Evolutionary conservation across 805 yeast genomes (phyloP), one percentile per base, ranked within the genome.

Genomic region (Metschnikowia matae): DNA sequence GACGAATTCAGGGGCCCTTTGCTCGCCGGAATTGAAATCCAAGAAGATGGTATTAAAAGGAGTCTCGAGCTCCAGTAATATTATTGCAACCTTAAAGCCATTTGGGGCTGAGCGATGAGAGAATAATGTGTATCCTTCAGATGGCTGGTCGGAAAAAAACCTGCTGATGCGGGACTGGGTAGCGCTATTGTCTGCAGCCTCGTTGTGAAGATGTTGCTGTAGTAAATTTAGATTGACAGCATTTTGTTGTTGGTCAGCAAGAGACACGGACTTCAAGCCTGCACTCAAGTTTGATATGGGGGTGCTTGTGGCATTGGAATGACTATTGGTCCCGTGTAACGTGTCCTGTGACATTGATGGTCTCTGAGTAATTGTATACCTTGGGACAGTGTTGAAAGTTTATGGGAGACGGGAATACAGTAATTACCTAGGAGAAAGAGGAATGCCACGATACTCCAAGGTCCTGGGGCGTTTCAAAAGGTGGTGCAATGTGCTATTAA

Each of bases 71-170:
- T 92, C 98, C 51, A 89, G 81, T 52, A 94, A 73, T 31, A 89
- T 85, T 41, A 91, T 89, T 26, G 97, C 96, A 14, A 92, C 96
- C 69, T 94, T 92, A 76, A 89, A 91, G 1, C 97, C 97, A 68
- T 91, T 91, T 26, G 97, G 97, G 1, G 97, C 97, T 3, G 92
- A 85, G 58, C 95, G 61, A 62, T 85, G 82, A 69, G 96, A 61
- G 80, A 87, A 89, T 43, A 91, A 74, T 1, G 96, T 89, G 66
- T 80, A 88, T 1, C 97, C 97, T 55, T 84, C 86, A 17, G 78
- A 68, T 10, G 96, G 96, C 57, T 84, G 86, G 61, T 84, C 83
- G 56, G 79, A 81, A 63, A 89, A 85, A 65, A 88, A 89, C 54
- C 79, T 76, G 29, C 85, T 77, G 47, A 89, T 80, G 54, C 95